Conservation (phyloP, 805 yeast genomes). For the Nakazawaea wickerhamii region DNA sequence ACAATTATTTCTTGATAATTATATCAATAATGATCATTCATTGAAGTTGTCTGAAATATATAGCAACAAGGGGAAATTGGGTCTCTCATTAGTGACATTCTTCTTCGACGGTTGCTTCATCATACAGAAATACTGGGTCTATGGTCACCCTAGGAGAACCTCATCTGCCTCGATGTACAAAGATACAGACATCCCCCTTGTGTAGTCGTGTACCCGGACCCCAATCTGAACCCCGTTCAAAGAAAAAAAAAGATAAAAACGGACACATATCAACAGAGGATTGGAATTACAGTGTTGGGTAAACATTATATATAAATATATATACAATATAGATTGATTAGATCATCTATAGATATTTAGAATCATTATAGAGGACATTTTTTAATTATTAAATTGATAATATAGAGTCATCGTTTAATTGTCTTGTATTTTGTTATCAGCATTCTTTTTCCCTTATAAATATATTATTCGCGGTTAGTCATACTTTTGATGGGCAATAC, state of each 20-base stretch:
- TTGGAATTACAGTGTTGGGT: background rate
- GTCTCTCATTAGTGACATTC: slow-evolving; percentile 32
- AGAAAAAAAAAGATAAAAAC: background rate
- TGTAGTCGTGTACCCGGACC: background rate
- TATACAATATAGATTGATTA: too few species aligned
- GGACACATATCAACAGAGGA: background rate
- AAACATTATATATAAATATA: too few species aligned
- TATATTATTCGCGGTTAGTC: background rate
- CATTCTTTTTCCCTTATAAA: background rate
- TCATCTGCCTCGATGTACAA: background rate
- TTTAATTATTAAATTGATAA: too few species aligned
- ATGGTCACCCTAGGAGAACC: background rate
- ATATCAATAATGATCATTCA: slow-evolving; percentile 20
- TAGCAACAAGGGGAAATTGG: slow-evolving; percentile 40
- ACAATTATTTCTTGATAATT: slow-evolving; percentile 37
- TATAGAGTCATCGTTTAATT: too few species aligned
- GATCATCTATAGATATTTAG: too few species aligned
- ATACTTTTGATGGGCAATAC: background rate
- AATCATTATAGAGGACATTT: too few species aligned
- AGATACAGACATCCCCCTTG: background rate
- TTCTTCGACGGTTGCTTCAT: slow-evolving; percentile 25
- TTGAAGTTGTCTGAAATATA: slow-evolving; percentile 24
- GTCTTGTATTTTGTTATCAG: too few species aligned
- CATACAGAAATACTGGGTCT: slow-evolving; percentile 20
- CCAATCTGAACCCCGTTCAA: background rate